Percentiles rank a stretch among this genome's conserved stretches.
Conservation (phyloP, 2,329 filamentous ascomycete species). For the Hypoxylon sp. region DNA sequence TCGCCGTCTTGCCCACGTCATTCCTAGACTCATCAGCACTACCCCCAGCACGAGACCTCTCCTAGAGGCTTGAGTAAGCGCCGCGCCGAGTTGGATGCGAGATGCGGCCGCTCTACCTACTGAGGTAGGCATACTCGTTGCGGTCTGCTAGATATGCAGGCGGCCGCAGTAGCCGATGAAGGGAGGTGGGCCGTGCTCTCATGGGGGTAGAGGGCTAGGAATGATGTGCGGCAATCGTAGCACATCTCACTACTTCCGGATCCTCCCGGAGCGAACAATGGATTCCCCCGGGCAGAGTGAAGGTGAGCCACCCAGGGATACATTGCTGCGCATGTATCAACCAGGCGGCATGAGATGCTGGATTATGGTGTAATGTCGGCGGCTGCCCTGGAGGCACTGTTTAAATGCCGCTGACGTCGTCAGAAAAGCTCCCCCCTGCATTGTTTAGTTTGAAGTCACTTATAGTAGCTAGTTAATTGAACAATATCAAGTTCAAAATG, state of each 20-base stretch:
- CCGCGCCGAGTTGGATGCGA: slow-evolving; percentile 50
- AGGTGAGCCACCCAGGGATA: slow-evolving; percentile 44
- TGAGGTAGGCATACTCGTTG: slow-evolving; percentile 18
- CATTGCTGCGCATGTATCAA: slow-evolving; percentile 40
- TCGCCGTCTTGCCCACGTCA: slow-evolving; percentile 49
- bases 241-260: slow-evolving; percentile 53
- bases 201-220: slow-evolving; percentile 42
- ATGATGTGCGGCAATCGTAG: slow-evolving; percentile 47
- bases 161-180: slow-evolving; percentile 34
- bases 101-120: slow-evolving; percentile 32
- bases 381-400: slow-evolving; percentile 37
- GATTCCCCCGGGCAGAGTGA: slow-evolving; percentile 39
- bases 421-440: slow-evolving; percentile 40
- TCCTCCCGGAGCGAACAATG: slow-evolving; percentile 42
- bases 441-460: slow-evolving; percentile 41
- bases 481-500: slow-evolving; percentile 41
- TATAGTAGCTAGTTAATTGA: slow-evolving; percentile 45
- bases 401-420: slow-evolving; percentile 26
- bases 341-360: slow-evolving; percentile 51
- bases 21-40: slow-evolving; percentile 39
- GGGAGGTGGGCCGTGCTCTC: slow-evolving; percentile 30
- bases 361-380: slow-evolving; percentile 43
- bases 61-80: slow-evolving; percentile 48
- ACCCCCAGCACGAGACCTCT: slow-evolving; percentile 37
- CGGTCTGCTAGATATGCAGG: slow-evolving; percentile 29